Evolutionary conservation across 2,329 filamentous ascomycete species (phyloP).

Genomic region (Cordyceps pruinosa): DNA sequence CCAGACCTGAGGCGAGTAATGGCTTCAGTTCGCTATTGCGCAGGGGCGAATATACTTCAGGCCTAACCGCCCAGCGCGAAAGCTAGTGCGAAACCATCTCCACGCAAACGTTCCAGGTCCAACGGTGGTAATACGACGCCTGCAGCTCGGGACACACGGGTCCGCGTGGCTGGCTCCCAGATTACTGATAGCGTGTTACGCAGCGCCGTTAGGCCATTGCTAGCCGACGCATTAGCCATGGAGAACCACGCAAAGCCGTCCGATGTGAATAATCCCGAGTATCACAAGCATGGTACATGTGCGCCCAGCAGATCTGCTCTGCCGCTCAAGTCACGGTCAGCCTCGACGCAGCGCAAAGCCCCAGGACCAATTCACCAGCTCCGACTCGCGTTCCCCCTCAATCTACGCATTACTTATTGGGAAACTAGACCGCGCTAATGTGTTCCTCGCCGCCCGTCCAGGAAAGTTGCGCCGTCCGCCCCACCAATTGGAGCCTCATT

Average conservation of each 20-base stretch:
- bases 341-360: no score
- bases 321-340: neutral
- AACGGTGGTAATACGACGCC: neutral
- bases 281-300: no score
- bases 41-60: neutral
- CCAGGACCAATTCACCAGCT: neutral
- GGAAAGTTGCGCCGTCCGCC: neutral
- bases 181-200: neutral
- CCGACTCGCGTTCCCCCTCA: neutral
- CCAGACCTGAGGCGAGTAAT: neutral
- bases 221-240: neutral
- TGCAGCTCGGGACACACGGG: constrained; percentile 1
- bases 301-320: no score
- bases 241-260: neutral
- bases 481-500: constrained; percentile 7
- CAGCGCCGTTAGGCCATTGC: neutral
- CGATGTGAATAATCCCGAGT: neutral
- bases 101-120: neutral
- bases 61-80: neutral
- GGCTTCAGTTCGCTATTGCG: neutral
- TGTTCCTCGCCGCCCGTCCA: neutral
- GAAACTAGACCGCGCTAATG: neutral
- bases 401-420: neutral
- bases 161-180: constrained; percentile 1
- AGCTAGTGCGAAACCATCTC: neutral